These are phyloP conservation scores for Geotrichum australiense DNA, from an alignment of 1,139 yeast species.

Conservation along the genomic window DNA sequence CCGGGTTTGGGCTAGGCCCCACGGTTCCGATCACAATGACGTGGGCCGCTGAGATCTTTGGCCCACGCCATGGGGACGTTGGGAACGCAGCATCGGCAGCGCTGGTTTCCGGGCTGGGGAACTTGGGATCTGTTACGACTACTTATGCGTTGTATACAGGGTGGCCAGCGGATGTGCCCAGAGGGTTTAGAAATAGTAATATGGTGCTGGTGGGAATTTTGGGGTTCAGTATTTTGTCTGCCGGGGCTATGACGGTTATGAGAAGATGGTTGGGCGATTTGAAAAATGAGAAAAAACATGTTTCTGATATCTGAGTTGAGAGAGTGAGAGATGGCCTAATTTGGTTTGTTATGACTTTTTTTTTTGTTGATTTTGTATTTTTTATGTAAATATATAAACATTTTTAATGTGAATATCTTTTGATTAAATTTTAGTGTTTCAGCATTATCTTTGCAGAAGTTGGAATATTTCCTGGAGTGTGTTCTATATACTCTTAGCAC, in stretches of 20 bases:
- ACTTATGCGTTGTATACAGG: constrained; percentile 81
- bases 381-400: no score
- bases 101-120: constrained; percentile 77
- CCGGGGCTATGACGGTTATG: constrained; percentile 31
- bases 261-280: constrained; percentile 28
- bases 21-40: constrained; percentile 89
- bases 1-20: constrained; percentile 85
- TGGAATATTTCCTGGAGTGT: no score
- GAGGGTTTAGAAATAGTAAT: constrained; percentile 62
- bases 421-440: no score
- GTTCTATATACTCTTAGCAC: no score
- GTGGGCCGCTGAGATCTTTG: constrained; percentile 74
- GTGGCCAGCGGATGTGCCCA: constrained; percentile 69
- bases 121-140: constrained; percentile 76
- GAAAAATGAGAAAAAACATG: constrained; percentile 14
- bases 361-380: no score
- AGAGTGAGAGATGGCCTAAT: constrained; percentile 2
- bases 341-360: no score
- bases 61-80: constrained; percentile 66
- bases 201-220: constrained; percentile 78
- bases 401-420: no score
- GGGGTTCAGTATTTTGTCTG: constrained; percentile 58
- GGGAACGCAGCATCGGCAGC: constrained; percentile 83
- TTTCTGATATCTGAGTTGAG: constrained; percentile 3
- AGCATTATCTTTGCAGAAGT: no score